A percentile compares a stretch with the other conserved stretches of the same genome.
These are phyloP conservation scores for Pueraria montana DNA, from an alignment of 306 rosid genomes.

Conservation along the genomic window DNA sequence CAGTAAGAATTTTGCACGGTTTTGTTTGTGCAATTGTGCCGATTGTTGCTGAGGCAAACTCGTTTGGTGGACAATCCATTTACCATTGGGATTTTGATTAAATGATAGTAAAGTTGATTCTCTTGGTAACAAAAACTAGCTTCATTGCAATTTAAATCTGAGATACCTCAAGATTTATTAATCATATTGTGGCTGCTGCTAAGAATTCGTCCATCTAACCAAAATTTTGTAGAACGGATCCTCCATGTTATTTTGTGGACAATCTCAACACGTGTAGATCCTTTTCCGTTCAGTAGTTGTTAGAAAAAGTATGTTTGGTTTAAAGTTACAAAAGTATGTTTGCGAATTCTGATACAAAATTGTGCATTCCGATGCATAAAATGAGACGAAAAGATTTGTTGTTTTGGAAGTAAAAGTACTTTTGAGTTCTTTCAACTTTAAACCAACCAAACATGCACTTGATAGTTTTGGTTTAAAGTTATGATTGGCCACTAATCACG, in stretches of 20 bases:
- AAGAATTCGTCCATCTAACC: conserved; percentile 4
- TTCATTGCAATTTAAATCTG: conserved; percentile 39
- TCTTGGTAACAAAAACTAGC: conserved; percentile 33
- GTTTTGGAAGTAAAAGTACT: no score
- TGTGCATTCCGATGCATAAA: no score
- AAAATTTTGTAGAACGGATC: background rate
- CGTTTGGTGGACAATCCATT: conserved; percentile 43
- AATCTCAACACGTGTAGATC: background rate
- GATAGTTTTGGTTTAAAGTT: no score
- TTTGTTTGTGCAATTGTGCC: conserved; percentile 47
- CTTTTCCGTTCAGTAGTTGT: background rate
- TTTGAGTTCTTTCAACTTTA: no score
- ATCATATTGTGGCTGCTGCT: conserved; percentile 5
- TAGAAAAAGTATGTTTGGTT: no score
- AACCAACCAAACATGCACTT: no score
- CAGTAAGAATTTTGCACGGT: conserved; percentile 47
- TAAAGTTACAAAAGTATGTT: no score
- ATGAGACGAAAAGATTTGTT: no score
- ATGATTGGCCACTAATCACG: background rate
- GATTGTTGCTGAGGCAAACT: conserved; percentile 48
- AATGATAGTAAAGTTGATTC: conserved; percentile 43
- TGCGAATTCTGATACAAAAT: no score
- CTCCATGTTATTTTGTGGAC: conserved; percentile 12
- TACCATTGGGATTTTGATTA: conserved; percentile 33
- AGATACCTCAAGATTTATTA: conserved; percentile 35